These are phyloP conservation scores for Erodium trifolium DNA, from an alignment of 441 rosid species.

Conservation along the genomic window DNA sequence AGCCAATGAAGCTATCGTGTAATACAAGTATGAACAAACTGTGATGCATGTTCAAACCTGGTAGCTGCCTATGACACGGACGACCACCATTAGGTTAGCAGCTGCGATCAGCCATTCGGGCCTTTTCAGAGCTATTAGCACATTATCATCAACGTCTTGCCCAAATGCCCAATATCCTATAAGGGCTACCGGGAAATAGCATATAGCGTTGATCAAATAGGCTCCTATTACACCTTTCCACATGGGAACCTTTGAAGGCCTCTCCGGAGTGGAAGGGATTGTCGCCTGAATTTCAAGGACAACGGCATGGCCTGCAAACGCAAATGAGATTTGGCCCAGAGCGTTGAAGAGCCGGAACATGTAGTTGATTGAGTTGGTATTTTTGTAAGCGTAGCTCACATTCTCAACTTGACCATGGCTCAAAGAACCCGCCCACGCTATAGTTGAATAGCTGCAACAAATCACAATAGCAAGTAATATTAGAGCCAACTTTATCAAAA, in stretches of 20 bases:
- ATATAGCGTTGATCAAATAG: conserved; percentile 73
- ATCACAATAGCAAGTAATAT: too few relatives aligned
- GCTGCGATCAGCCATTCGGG: conserved; percentile 88
- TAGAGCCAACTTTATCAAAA: too few relatives aligned
- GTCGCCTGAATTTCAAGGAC: conserved; percentile 91
- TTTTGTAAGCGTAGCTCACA: conserved; percentile 63
- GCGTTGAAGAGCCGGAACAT: conserved; percentile 75
- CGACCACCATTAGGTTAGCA: conserved; percentile 50
- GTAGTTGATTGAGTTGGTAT: conserved; percentile 37
- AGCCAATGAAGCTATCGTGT: too few relatives aligned
- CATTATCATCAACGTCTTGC: conserved; percentile 72
- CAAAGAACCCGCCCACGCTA: conserved; percentile 80
- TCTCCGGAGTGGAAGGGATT: conserved; percentile 76
- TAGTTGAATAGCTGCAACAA: conserved; percentile 66
- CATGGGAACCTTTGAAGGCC: conserved; percentile 72
- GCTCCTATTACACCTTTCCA: conserved; percentile 85
- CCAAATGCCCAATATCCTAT: conserved; percentile 93
- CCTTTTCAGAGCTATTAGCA: conserved; percentile 46
- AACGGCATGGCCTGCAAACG: conserved; percentile 93
- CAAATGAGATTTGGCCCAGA: conserved; percentile 74
- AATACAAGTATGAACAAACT: too few relatives aligned
- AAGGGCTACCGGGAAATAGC: conserved; percentile 86
- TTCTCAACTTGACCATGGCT: conserved; percentile 46
- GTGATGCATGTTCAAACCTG: conserved; percentile 36
- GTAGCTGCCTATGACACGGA: conserved; percentile 54